Evolutionary conservation across 148 eudicot genomes (phyloP).

Genomic region (Vaccinium myrtillus): DNA sequence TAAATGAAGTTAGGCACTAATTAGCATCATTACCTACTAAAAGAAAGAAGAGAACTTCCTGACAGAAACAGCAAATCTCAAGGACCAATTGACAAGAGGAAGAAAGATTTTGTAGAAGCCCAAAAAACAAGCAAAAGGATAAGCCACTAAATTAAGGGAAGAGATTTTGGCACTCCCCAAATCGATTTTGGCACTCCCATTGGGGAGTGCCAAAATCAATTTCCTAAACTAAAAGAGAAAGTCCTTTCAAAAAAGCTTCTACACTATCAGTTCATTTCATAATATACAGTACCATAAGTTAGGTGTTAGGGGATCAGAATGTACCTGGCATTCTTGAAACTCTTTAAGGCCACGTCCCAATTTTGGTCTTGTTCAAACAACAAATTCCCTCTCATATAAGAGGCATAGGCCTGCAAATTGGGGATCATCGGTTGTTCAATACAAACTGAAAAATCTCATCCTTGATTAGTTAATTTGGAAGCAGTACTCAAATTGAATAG

Average conservation of each 20-base stretch:
- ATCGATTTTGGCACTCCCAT: no score
- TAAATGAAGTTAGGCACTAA: slow-evolving; percentile 12
- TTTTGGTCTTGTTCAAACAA: slow-evolving; percentile 90
- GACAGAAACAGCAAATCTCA: neutral
- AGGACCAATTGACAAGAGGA: neutral
- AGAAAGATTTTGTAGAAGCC: neutral
- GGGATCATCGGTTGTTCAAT: slow-evolving; percentile 5
- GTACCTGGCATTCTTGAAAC: slow-evolving; percentile 95
- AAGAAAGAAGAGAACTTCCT: neutral
- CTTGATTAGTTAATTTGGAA: neutral
- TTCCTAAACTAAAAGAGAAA: no score
- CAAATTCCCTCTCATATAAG: slow-evolving; percentile 82
- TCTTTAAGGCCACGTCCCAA: slow-evolving; percentile 85
- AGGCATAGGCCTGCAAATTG: slow-evolving; percentile 79
- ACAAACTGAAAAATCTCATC: neutral
- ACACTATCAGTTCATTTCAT: neutral
- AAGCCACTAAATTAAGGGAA: neutral
- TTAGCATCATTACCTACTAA: neutral
- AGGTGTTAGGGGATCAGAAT: neutral
- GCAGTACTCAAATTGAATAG: neutral
- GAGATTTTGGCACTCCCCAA: neutral
- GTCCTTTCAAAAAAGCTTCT: neutral
- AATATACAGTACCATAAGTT: neutral
- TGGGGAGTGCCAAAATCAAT: no score
- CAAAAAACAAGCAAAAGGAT: slow-evolving; percentile 11